Evolutionary conservation across 2,329 filamentous ascomycete genomes (phyloP), one percentile per base, ranked within the genome.

Genomic region (Arthrobotrys entomopaga): DNA sequence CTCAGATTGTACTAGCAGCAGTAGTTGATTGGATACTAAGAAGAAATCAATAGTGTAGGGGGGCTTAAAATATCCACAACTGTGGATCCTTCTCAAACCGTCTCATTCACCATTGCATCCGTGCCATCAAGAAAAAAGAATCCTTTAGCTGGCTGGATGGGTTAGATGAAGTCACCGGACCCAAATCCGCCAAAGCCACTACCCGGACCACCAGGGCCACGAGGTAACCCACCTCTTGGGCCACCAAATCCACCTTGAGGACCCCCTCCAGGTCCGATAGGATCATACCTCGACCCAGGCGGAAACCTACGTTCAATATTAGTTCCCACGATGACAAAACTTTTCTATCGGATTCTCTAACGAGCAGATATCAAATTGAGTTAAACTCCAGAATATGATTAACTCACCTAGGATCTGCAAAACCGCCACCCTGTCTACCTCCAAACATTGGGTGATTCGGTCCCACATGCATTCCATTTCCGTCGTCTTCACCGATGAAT

Each of bases 391-490:
- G 40, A 24, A 7, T 13, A 40, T n/a, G 16, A 53, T 46, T 2
- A 46, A 60, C 54, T 48, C 4, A 71, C 61, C 69, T 52, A 22
- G 61, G 59, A 49, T 69, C 66, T 15, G 65, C 61, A 10, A 70
- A 46, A 15, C 67, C 67, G 29, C 83, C 82, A 0, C 84, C 85
- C 5, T 83, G 83, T 8, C 81, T 82, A 0, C 89, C 90, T 4
- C 86, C 86, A 80, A 97, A 97, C 54, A 97, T 82, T 5, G 92
- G 92, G 80, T 98, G 93, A 78, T 97, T 92, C 80, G 97, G 95
- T 0, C 93, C 96, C 0, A 95, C 95, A 81, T 97, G 91, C 95
- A 99, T 99, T 0, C 95, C 95, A 11, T 90, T 88, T 54, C 87
- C 85, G 22, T 85, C 84, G 43, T 73, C 70, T 38, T 74, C 70